Evolutionary conservation across 1,284 basidiomycete genomes (phyloP).

Genomic region (Naganishia sp.): DNA sequence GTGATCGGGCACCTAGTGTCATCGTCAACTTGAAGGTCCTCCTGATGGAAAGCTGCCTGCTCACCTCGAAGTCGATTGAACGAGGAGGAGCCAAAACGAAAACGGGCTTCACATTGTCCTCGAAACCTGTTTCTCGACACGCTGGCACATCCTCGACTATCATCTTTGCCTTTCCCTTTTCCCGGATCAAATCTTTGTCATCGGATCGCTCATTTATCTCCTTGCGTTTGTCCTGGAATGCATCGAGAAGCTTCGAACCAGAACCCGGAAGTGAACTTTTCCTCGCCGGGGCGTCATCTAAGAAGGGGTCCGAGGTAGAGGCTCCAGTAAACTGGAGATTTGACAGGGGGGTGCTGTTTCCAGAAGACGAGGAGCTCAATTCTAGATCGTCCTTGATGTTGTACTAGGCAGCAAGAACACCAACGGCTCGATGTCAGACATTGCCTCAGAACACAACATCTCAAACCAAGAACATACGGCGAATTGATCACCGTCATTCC

Average conservation of each 20-base stretch:
- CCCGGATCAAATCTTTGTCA: background rate
- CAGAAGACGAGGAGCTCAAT: slow-evolving; percentile 11
- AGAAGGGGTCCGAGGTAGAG: background rate
- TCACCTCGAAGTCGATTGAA: background rate
- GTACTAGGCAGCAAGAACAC: background rate
- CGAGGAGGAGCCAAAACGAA: no score
- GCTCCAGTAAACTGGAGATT: no score
- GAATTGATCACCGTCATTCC: slow-evolving; percentile 1
- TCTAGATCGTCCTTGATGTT: slow-evolving; percentile 21
- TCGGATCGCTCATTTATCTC: background rate
- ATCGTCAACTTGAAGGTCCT: background rate
- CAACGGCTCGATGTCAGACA: background rate
- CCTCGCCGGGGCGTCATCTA: background rate
- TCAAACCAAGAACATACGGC: background rate
- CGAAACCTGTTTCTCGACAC: no score
- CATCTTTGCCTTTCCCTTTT: slow-evolving; percentile 4
- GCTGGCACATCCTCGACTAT: background rate
- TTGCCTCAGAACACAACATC: no score
- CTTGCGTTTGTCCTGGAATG: background rate
- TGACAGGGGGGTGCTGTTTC: background rate
- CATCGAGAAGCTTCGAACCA: background rate
- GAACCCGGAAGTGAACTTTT: no score
- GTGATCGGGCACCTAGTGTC: background rate
- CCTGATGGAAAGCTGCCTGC: background rate
- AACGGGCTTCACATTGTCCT: no score